Evolutionary conservation across 2,329 filamentous ascomycete species (phyloP).

Genomic region (Escovopsis sp.): DNA sequence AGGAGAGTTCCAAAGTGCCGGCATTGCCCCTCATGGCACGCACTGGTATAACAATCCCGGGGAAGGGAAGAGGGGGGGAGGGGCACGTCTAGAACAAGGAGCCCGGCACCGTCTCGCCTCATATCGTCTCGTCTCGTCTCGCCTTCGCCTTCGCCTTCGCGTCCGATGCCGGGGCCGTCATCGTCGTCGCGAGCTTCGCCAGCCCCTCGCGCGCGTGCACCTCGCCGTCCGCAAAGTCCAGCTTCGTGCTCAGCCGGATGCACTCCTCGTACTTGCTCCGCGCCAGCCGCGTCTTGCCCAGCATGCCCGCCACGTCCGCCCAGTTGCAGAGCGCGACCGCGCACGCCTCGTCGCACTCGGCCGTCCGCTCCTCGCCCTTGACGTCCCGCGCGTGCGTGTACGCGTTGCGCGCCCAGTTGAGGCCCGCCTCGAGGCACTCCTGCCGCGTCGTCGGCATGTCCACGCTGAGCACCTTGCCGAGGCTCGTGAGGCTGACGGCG

Average conservation of each 20-base stretch:
- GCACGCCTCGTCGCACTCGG: conserved; percentile 74
- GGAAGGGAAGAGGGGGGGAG: too few relatives aligned
- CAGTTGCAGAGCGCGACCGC: conserved; percentile 76
- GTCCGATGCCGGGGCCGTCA: background rate
- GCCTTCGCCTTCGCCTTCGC: too few relatives aligned
- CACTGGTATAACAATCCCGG: too few relatives aligned
- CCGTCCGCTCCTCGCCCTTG: conserved; percentile 47
- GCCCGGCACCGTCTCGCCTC: too few relatives aligned
- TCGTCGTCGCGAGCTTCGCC: conserved; percentile 12
- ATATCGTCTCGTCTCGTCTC: too few relatives aligned
- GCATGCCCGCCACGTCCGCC: conserved; percentile 67
- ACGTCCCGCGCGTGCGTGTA: conserved; percentile 52
- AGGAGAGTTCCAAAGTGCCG: too few relatives aligned
- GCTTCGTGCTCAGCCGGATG: conserved; percentile 40
- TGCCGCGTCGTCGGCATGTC: conserved; percentile 33
- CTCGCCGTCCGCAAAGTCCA: conserved; percentile 37
- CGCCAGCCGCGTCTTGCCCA: conserved; percentile 51
- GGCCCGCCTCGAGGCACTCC: conserved; percentile 52
- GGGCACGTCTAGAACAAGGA: too few relatives aligned
- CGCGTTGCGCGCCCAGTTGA: conserved; percentile 68
- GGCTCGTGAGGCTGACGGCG: background rate
- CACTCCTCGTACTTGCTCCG: conserved; percentile 55
- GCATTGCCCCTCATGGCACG: too few relatives aligned
- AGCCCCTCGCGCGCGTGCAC: conserved; percentile 38
- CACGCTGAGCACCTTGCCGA: conserved; percentile 14